These are phyloP conservation scores for Bruguiera hainesii DNA, from an alignment of 441 rosid genomes.

Conservation along the genomic window DNA sequence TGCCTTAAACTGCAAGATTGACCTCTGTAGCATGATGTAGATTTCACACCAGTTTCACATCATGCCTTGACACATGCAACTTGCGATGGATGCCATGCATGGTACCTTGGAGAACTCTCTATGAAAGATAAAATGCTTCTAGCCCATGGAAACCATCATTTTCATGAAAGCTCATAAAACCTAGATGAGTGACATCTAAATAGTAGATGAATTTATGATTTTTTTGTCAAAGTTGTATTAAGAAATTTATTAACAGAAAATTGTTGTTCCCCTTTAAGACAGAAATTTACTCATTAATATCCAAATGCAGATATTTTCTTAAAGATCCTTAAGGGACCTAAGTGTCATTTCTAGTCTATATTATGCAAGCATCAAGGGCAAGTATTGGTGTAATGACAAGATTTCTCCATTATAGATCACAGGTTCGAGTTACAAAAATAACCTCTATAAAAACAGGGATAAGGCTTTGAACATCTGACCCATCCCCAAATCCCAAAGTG, in stretches of 20 bases:
- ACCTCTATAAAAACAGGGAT: too few relatives aligned
- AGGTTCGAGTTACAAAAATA: too few relatives aligned
- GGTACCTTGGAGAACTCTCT: neutral
- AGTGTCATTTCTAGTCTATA: too few relatives aligned
- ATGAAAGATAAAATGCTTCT: neutral
- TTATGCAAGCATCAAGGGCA: too few relatives aligned
- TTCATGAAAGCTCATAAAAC: constrained; percentile 1
- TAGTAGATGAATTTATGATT: neutral
- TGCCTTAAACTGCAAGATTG: constrained; percentile 1
- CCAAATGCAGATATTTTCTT: neutral
- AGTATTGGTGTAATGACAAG: too few relatives aligned
- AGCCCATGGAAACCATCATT: constrained; percentile 9
- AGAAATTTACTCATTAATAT: neutral
- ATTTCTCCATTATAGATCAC: too few relatives aligned
- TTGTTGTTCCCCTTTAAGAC: neutral
- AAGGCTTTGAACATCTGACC: too few relatives aligned
- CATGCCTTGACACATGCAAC: too few relatives aligned
- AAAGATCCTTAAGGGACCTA: neutral
- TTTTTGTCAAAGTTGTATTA: neutral
- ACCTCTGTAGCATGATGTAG: neutral
- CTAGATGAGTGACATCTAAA: neutral
- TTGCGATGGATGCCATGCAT: neutral
- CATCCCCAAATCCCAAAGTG: too few relatives aligned
- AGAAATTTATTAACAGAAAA: neutral
- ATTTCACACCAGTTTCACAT: too few relatives aligned